These are phyloP conservation scores for Byssothecium circinans DNA, from an alignment of 2,329 filamentous ascomycete species.

Conservation along the genomic window DNA sequence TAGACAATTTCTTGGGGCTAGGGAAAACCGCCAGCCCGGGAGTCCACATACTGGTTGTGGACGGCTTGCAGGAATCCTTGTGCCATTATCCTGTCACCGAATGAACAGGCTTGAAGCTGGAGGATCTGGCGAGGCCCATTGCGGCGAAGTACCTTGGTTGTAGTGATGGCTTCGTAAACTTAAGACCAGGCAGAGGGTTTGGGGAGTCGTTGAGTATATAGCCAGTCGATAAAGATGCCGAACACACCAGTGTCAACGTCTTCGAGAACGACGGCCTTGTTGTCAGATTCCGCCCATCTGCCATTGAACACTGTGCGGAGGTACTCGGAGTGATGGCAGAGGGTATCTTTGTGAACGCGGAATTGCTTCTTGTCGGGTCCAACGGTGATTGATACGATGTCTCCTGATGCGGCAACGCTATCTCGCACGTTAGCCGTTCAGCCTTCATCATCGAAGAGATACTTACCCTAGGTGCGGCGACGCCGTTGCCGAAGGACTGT, in stretches of 20 bases:
- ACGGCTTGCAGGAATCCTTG: neutral
- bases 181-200: neutral
- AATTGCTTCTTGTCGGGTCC: slow-evolving; percentile 8
- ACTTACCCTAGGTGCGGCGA: no score
- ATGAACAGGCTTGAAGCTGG: slow-evolving; percentile 1
- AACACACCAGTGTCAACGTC: slow-evolving; percentile 14
- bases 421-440: neutral
- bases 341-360: slow-evolving; percentile 13
- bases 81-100: slow-evolving; percentile 9
- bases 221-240: slow-evolving; percentile 19
- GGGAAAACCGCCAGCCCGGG: neutral
- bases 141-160: no score
- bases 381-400: slow-evolving; percentile 6
- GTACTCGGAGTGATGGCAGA: slow-evolving; percentile 19
- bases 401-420: neutral
- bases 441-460: no score
- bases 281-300: slow-evolving; percentile 15
- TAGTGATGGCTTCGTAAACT: no score
- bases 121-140: no score
- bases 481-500: no score
- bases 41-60: neutral
- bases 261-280: slow-evolving; percentile 9
- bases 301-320: slow-evolving; percentile 17
- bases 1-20: slow-evolving; percentile 7
- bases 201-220: slow-evolving; percentile 9